Percentiles rank a stretch among this genome's conserved stretches.
Conservation (phyloP, 2,329 filamentous ascomycete genomes). For the Paecilomyces fulvus region DNA sequence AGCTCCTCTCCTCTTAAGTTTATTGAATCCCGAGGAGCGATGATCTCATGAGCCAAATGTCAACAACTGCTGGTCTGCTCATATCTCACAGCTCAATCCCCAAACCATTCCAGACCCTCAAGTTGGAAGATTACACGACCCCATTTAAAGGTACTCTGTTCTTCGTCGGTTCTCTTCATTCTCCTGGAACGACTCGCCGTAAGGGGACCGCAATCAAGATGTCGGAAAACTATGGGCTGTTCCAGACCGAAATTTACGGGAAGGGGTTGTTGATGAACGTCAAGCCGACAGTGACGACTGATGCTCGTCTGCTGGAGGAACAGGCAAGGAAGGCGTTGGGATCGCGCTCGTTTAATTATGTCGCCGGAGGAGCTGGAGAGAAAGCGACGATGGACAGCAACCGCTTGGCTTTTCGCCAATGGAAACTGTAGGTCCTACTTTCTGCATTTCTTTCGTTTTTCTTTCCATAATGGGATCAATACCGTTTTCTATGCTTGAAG, state of each 20-base stretch:
- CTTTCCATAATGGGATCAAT: background rate
- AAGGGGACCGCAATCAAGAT: slow-evolving; percentile 11
- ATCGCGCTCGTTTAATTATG: slow-evolving; percentile 49
- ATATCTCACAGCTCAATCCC: background rate
- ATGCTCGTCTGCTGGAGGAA: slow-evolving; percentile 49
- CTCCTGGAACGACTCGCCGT: background rate
- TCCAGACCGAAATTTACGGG: slow-evolving; percentile 43
- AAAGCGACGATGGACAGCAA: slow-evolving; percentile 54
- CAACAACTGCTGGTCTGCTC: too few species aligned
- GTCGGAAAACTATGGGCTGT: slow-evolving; percentile 35
- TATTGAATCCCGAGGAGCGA: background rate
- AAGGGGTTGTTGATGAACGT: slow-evolving; percentile 43
- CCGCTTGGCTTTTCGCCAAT: slow-evolving; percentile 47
- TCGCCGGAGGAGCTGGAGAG: slow-evolving; percentile 55
- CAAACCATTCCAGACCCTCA: too few species aligned
- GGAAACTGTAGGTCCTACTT: slow-evolving; percentile 29
- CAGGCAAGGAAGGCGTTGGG: slow-evolving; percentile 45
- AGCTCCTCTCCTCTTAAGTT: background rate
- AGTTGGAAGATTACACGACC: too few species aligned
- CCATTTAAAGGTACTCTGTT: background rate
- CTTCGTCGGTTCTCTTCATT: background rate
- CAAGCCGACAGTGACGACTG: slow-evolving; percentile 48
- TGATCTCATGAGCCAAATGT: background rate
- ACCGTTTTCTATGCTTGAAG: background rate
- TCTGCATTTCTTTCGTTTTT: background rate